phyloP scores from a whole-genome alignment of 192 early-diverging fungal genomes.

The Entophlyctis luteolus region DNA sequence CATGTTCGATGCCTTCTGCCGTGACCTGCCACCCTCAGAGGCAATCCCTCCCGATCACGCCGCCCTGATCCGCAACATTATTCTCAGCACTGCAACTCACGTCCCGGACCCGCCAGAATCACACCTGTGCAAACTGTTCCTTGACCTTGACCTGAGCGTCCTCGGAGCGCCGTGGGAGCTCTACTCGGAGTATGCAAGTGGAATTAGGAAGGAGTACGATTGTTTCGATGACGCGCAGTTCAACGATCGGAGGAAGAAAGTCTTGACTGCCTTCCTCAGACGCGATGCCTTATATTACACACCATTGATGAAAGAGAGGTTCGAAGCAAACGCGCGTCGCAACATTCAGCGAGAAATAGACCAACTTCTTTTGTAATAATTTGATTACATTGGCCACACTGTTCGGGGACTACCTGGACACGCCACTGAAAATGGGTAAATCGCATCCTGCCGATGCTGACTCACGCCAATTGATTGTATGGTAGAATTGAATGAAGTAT shows the following conservation, averaged over 20 bases:
- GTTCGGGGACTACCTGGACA: no score
- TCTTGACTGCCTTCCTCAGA: background rate
- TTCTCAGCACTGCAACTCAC: background rate
- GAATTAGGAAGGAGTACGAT: background rate
- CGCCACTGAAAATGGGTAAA: no score
- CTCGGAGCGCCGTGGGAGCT: background rate
- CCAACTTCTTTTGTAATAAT: no score
- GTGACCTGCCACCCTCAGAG: background rate
- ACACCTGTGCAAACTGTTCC: background rate
- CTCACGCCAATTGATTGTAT: no score
- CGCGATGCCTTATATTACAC: background rate
- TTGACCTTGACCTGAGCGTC: conserved; percentile 2
- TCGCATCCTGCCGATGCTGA: no score
- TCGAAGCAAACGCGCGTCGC: background rate
- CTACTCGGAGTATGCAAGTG: background rate
- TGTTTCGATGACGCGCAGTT: background rate
- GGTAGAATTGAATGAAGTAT: no score
- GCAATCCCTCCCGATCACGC: background rate
- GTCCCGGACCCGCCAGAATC: background rate
- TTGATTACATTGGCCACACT: no score
- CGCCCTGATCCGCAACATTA: background rate
- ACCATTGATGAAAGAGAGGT: background rate
- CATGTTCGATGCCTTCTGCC: background rate
- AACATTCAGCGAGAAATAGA: background rate
- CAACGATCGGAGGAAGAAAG: background rate